Evolutionary conservation across 805 yeast genomes (phyloP), one percentile per base, ranked within the genome.

Genomic region (Metschnikowia orientalis): DNA sequence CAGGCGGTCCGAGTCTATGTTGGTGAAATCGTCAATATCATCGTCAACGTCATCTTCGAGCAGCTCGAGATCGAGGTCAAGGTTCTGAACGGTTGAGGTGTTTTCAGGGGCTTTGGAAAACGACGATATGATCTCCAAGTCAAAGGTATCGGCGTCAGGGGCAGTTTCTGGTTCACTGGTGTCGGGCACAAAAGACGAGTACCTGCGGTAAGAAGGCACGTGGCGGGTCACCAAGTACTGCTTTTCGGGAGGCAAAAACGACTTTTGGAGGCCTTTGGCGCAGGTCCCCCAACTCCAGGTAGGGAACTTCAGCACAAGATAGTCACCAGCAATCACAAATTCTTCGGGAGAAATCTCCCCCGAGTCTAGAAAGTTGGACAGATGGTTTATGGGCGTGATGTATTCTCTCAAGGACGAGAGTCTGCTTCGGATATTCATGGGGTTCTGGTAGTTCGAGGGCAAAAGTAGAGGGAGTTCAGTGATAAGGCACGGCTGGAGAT

Each of bases 291-390:
- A 92, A 41, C 79, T 77, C 98, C 98, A 92, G 1, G 97, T 92
- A 2, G 98, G 97, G 56, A 92, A 92, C 67, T 82, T 85, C 58
- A 78, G 80, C 19, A 81, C 89, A 37, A 92, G 63, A 57, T 87
- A 92, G 56, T 92, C 97, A 14, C 98, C 98, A 3, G 98, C 97
- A 35, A 67, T 68, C 7, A 88, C 90, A 61, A 92, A 92, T 57
- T 92, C 98, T 34, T 86, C 95, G 1, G 98, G 98, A 1, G 95
- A 85, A 32, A 92, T 80, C 55, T 90, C 92, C 4, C 98, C 98
- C 0, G 96, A 84, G 30, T 71, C 61, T 35, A 77, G 69, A 62
- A 88, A 92, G 11, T 92, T 86, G 16, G 97, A 88, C n/a, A 67
- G 74, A 57, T 89, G 86, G 26, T 81, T 73, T 2, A 90, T 79